A percentile compares a stretch with the other conserved stretches of the same genome.
phyloP scores from a whole-genome alignment of 2,329 filamentous ascomycete species.

The Polychaeton citri region DNA sequence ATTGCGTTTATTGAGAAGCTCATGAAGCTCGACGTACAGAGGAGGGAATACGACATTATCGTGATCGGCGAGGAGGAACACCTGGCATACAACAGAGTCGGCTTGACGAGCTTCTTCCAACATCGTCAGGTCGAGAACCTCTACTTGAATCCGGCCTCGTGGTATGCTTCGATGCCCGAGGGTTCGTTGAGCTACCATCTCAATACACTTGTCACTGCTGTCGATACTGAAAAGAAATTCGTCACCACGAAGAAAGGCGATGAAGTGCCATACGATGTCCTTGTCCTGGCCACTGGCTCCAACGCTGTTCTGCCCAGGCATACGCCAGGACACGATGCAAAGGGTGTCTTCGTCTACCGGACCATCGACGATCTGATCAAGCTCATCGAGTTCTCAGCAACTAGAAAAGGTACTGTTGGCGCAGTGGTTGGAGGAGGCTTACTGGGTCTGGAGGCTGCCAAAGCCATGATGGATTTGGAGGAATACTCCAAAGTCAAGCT shows the following conservation, averaged over 20 bases:
- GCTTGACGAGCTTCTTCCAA: constrained; percentile 77
- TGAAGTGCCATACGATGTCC: constrained; percentile 60
- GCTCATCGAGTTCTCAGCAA: constrained; percentile 59
- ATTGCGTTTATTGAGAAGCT: constrained; percentile 85
- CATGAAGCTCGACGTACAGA: constrained; percentile 66
- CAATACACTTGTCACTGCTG: constrained; percentile 59
- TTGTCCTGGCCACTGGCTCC: constrained; percentile 77
- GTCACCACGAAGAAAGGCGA: constrained; percentile 60
- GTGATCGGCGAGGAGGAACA: constrained; percentile 83
- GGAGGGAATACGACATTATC: constrained; percentile 63
- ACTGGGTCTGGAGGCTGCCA: constrained; percentile 75
- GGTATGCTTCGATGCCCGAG: constrained; percentile 56
- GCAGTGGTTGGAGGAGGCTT: constrained; percentile 75
- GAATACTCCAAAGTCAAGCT: constrained; percentile 62
- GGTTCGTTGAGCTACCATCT: constrained; percentile 61
- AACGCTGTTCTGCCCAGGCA: constrained; percentile 61
- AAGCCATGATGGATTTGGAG: constrained; percentile 79
- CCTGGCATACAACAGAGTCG: constrained; percentile 82
- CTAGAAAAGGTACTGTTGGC: constrained; percentile 54
- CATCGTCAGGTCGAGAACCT: constrained; percentile 74
- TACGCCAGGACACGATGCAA: constrained; percentile 65
- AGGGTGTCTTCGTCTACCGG: constrained; percentile 78
- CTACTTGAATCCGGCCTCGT: constrained; percentile 75
- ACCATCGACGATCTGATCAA: constrained; percentile 70
- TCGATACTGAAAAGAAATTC: constrained; percentile 49